A percentile compares a stretch with the other conserved stretches of the same genome.
phyloP scores from a whole-genome alignment of 1,284 basidiomycete genomes.

The Sphaerobolus stellatus region DNA sequence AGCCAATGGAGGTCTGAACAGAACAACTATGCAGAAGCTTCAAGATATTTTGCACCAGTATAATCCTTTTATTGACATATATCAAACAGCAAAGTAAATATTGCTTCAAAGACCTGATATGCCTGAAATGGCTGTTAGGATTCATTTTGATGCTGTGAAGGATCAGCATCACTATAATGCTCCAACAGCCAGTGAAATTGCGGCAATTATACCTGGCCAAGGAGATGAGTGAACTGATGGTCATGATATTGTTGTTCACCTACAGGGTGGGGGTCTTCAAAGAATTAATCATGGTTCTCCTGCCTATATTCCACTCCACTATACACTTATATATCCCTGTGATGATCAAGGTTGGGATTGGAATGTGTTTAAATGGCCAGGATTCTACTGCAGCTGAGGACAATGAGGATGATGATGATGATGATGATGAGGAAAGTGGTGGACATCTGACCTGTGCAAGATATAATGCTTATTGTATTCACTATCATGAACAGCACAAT shows the following conservation, averaged over 20 bases:
- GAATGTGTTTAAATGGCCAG: too few relatives aligned
- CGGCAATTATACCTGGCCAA: slow-evolving; percentile 35
- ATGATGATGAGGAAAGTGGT: not conserved
- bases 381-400: too few relatives aligned
- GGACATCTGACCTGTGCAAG: slow-evolving; percentile 26
- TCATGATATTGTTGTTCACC: slow-evolving; percentile 35
- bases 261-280: slow-evolving; percentile 26
- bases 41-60: slow-evolving; percentile 25
- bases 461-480: slow-evolving; percentile 35
- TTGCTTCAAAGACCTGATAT: too few relatives aligned
- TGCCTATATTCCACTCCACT: slow-evolving; percentile 37
- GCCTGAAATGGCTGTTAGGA: slow-evolving; percentile 24
- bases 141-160: not conserved
- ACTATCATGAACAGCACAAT: slow-evolving; percentile 26
- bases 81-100: slow-evolving; percentile 28
- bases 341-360: slow-evolving; percentile 44
- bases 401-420: not conserved
- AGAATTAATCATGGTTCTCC: slow-evolving; percentile 36
- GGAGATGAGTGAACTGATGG: slow-evolving; percentile 10
- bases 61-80: slow-evolving; percentile 33
- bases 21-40: slow-evolving; percentile 24
- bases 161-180: slow-evolving; percentile 37
- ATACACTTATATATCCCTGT: slow-evolving; percentile 40
- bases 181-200: slow-evolving; percentile 39
- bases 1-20: slow-evolving; percentile 17